Evolutionary conservation across 176 grass and related monocot genomes (phyloP).

Genomic region (Cenchrus purpureus): DNA sequence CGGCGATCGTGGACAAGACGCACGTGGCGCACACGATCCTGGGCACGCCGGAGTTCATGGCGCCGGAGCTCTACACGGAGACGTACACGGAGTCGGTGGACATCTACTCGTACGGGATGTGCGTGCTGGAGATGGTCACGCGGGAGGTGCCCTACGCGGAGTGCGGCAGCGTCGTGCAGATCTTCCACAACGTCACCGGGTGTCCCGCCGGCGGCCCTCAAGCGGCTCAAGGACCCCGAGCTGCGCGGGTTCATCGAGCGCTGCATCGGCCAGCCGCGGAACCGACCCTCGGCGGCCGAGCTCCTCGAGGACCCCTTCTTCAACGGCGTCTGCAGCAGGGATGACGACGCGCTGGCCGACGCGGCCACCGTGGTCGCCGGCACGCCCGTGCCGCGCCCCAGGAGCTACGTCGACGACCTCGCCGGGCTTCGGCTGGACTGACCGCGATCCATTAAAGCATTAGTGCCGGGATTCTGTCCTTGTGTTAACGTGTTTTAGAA

Average conservation of each 20-base stretch:
- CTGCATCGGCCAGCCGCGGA: slow-evolving; percentile 68
- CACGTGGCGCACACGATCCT: slow-evolving; percentile 86
- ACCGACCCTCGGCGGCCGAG: slow-evolving; percentile 68
- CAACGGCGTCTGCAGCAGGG: slow-evolving; percentile 53
- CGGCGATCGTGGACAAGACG: slow-evolving; percentile 80
- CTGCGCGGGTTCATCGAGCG: slow-evolving; percentile 78
- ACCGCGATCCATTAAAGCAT: background rate
- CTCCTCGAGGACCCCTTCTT: slow-evolving; percentile 88
- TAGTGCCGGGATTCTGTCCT: background rate
- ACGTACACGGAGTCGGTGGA: slow-evolving; percentile 94
- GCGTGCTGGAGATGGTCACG: slow-evolving; percentile 97
- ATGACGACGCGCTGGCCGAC: background rate
- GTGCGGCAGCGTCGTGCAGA: slow-evolving; percentile 79
- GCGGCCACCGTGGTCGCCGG: background rate
- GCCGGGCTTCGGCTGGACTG: slow-evolving; percentile 31
- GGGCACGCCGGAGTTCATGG: slow-evolving; percentile 99
- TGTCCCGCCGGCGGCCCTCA: slow-evolving; percentile 55
- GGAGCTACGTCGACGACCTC: slow-evolving; percentile 41
- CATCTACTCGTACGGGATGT: slow-evolving; percentile 96
- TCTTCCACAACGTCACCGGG: slow-evolving; percentile 76
- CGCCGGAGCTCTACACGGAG: slow-evolving; percentile 94
- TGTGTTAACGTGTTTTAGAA: slow-evolving; percentile 15
- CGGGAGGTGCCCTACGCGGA: slow-evolving; percentile 90
- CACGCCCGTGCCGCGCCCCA: slow-evolving; percentile 7
- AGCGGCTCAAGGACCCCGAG: slow-evolving; percentile 67